These are phyloP conservation scores for Gypsophila paniculata DNA, from an alignment of 179 eudicot genomes.

Conservation along the genomic window DNA sequence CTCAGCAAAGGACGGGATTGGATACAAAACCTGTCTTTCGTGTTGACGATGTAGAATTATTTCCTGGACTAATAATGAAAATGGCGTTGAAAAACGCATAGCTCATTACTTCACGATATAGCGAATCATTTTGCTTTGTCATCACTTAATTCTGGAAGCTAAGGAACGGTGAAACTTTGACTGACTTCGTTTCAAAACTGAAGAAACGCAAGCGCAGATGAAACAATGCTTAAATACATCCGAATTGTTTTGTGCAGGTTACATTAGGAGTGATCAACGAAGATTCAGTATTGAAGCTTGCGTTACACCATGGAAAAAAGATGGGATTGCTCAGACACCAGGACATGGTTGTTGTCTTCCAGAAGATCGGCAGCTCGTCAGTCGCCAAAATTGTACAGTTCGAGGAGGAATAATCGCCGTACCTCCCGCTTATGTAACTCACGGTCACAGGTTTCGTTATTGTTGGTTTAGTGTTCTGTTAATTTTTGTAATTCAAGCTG, in stretches of 20 bases:
- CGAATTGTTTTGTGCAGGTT: slow-evolving; percentile 27
- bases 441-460: neutral
- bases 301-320: slow-evolving; percentile 43
- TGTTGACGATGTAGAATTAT: too few species aligned
- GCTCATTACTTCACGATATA: neutral
- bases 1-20: too few species aligned
- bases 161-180: too few species aligned
- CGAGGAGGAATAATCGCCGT: slow-evolving; percentile 30
- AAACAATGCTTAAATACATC: neutral
- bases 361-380: slow-evolving; percentile 52
- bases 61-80: neutral
- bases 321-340: slow-evolving; percentile 45
- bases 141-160: too few species aligned
- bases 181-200: too few species aligned
- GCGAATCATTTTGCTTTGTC: too few species aligned
- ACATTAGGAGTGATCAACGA: slow-evolving; percentile 38
- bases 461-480: neutral
- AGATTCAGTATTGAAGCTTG: slow-evolving; percentile 50
- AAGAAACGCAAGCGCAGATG: neutral
- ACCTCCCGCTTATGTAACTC: neutral
- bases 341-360: slow-evolving; percentile 60
- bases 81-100: neutral
- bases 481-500: neutral
- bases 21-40: too few species aligned
- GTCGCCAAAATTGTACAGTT: slow-evolving; percentile 46